Evolutionary conservation across 257 asterid genomes (phyloP), one percentile per base, ranked within the genome.

Genomic region (Rhazya stricta): DNA sequence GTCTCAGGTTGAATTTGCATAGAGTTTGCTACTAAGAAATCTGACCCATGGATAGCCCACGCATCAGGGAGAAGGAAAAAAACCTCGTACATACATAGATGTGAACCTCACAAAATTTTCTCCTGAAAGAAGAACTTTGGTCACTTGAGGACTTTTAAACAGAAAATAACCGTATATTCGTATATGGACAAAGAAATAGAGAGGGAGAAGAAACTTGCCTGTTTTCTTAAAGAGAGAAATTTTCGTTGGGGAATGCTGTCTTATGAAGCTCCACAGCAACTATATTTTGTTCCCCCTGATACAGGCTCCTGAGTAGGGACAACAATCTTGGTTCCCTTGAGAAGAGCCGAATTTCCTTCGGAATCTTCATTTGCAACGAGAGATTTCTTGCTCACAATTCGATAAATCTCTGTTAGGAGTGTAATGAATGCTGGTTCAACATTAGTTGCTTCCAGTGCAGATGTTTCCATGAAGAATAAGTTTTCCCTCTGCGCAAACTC

Each of bases 401-500:
- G 90, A 79, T 90, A 93, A 42, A 93, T 93, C 85, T 91, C 94
- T 12, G 91, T 84, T 53, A 91, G 80, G 51, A 91, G 81, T 36
- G 85, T 88, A 60, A 81, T 37, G 79, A 93, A 93, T 72, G 97
- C 94, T 21, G 91, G 90, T 68, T 93, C 97, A 9, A 93, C 98
- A 61, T 93, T 93, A 42, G 89, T 89, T 61, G 96, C 89, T 81
- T 91, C 95, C 23, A 88, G 89, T 23, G 97, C 97, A 16, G 97
- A 90, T 78, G 97, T 90, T 86, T 93, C 98, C 95, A 88, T 88
- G 68, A 91, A 93, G 88, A 86, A 93, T 43, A 93, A 81, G 81
- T 87, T 89, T 86, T 93, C 97, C 70, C 80, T 86, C 87, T 93
- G 85, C 29, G 97, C 94, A 67, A 86, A 91, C 41, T 93, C 98